Evolutionary conservation across 2,329 filamentous ascomycete species (phyloP).

Genomic region (Fusarium palustre): DNA sequence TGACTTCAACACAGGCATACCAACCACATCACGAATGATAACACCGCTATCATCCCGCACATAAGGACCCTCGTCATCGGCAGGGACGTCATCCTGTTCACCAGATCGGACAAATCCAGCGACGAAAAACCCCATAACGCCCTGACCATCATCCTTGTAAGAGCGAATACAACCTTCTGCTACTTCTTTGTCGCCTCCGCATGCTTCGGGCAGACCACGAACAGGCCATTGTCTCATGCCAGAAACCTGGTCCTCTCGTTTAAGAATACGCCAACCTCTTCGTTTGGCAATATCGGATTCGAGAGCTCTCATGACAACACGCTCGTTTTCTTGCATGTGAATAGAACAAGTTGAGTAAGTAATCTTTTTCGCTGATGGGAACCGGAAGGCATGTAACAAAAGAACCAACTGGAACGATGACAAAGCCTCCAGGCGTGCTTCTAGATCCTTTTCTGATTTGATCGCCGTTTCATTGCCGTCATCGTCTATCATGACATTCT

Average conservation of each 20-base stretch:
- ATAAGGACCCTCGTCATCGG: constrained; percentile 60
- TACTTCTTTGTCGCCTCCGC: constrained; percentile 63
- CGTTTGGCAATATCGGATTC: constrained; percentile 72
- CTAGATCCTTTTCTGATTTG: constrained; percentile 66
- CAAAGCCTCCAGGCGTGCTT: constrained; percentile 76
- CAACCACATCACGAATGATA: constrained; percentile 58
- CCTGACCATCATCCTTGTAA: constrained; percentile 81
- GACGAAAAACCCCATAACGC: constrained; percentile 96
- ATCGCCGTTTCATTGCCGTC: constrained; percentile 67
- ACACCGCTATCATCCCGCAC: constrained; percentile 66
- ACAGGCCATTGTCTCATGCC: constrained; percentile 83
- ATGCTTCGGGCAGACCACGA: constrained; percentile 66
- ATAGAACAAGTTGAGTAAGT: constrained; percentile 96
- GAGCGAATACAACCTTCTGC: constrained; percentile 84
- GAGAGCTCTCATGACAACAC: constrained; percentile 80
- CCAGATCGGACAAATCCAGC: constrained; percentile 76
- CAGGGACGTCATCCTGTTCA: constrained; percentile 31
- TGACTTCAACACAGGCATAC: constrained; percentile 54
- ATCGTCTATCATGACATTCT: constrained; percentile 64
- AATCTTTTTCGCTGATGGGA: constrained; percentile 78
- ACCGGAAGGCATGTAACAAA: constrained; percentile 84
- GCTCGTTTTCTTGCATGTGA: constrained; percentile 88
- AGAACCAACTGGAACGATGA: constrained; percentile 85
- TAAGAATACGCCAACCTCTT: constrained; percentile 82
- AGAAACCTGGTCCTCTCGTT: constrained; percentile 76